Percentiles rank a stretch among this genome's conserved stretches.
Evolutionary conservation across 2,329 filamentous ascomycete genomes (phyloP).

Genomic region (Aureobasidium zeae): DNA sequence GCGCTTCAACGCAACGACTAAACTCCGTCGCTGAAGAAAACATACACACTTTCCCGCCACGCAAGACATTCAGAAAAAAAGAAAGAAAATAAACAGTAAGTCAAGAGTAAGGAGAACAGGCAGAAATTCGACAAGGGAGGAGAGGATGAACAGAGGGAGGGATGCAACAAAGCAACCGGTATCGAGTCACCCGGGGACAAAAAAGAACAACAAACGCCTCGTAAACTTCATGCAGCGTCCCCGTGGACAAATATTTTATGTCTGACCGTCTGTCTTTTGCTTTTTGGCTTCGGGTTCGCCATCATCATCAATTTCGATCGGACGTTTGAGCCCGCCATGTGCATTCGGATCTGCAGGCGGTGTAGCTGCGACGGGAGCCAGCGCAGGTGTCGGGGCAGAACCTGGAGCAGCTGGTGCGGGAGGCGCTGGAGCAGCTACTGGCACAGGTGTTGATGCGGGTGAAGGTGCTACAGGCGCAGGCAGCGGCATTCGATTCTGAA

Average conservation of each 20-base stretch:
- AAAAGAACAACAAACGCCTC: conserved; percentile 7
- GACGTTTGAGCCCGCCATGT: conserved; percentile 7
- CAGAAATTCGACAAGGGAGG: neutral
- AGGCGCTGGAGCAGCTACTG: neutral
- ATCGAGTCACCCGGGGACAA: too few relatives aligned
- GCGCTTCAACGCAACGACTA: neutral
- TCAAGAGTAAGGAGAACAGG: too few relatives aligned
- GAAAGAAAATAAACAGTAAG: neutral
- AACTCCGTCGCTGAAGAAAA: conserved; percentile 4
- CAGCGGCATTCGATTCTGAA: too few relatives aligned
- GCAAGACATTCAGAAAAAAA: neutral
- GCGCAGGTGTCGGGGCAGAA: neutral
- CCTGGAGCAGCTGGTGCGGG: neutral
- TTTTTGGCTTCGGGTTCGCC: conserved; percentile 17
- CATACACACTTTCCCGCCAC: neutral
- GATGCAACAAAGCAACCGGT: too few relatives aligned
- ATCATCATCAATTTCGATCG: conserved; percentile 15
- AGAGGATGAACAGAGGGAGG: too few relatives aligned
- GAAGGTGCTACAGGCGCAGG: too few relatives aligned
- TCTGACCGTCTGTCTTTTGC: conserved; percentile 11
- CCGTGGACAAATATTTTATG: neutral
- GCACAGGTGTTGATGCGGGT: neutral
- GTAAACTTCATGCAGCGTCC: neutral
- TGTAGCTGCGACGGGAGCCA: neutral
- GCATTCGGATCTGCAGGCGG: conserved; percentile 5